Conservation (phyloP, 768 basidiomycete species). For the Mycena chlorophos region DNA sequence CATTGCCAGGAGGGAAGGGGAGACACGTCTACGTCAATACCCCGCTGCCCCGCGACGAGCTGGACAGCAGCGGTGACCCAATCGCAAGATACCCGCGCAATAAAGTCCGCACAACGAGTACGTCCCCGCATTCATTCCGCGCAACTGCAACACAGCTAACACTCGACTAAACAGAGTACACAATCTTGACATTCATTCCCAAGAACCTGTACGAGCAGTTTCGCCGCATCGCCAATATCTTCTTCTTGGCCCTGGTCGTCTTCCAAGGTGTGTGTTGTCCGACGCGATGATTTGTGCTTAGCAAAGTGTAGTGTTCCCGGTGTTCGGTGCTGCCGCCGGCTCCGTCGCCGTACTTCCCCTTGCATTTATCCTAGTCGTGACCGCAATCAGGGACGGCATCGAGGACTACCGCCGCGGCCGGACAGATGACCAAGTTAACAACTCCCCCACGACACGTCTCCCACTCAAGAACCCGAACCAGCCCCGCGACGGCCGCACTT, state of each 20-base stretch:
- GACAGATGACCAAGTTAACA: slow-evolving; percentile 94
- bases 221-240: slow-evolving; percentile 88
- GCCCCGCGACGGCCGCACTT: slow-evolving; percentile 71
- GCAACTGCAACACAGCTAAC: not conserved
- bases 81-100: slow-evolving; percentile 80
- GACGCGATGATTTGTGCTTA: slow-evolving; percentile 3
- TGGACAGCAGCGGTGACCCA: slow-evolving; percentile 75
- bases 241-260: slow-evolving; percentile 82
- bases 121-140: not conserved
- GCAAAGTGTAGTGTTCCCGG: slow-evolving; percentile 67
- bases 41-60: slow-evolving; percentile 61
- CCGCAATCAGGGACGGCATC: slow-evolving; percentile 92
- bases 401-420: slow-evolving; percentile 92
- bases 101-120: slow-evolving; percentile 92
- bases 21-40: slow-evolving; percentile 83
- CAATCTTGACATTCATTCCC: slow-evolving; percentile 84
- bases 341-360: slow-evolving; percentile 83
- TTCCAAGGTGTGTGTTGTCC: slow-evolving; percentile 59
- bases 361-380: slow-evolving; percentile 82
- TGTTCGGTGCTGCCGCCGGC: slow-evolving; percentile 87
- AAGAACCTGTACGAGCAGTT: slow-evolving; percentile 97
- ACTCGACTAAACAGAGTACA: slow-evolving; percentile 66
- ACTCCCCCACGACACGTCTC: slow-evolving; percentile 86
- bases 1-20: slow-evolving; percentile 30
- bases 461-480: slow-evolving; percentile 86